phyloP scores from a whole-genome alignment of 2,329 filamentous ascomycete species.

The Xylaria sp. region DNA sequence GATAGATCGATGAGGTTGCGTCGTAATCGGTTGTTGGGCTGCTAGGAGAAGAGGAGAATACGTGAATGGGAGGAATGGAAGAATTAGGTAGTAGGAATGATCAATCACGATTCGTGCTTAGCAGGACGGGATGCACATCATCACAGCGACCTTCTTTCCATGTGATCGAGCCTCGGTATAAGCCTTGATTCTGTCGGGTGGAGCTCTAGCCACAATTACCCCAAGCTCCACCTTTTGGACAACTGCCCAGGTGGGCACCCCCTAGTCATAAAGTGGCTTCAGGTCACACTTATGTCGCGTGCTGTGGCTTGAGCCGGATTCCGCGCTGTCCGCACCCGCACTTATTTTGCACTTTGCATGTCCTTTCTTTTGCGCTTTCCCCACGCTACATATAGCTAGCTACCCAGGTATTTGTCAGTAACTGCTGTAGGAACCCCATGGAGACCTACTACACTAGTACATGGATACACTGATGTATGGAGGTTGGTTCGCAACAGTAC shows the following conservation, averaged over 20 bases:
- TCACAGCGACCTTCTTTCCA: slow-evolving; percentile 27
- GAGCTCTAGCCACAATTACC: slow-evolving; percentile 34
- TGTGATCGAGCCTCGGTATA: slow-evolving; percentile 38
- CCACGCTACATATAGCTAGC: neutral
- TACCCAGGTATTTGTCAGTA: neutral
- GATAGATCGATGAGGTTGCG: neutral
- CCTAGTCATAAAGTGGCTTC: neutral
- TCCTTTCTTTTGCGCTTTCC: slow-evolving; percentile 15
- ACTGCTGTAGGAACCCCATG: no score
- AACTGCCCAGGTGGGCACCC: neutral
- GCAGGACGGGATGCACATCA: slow-evolving; percentile 15
- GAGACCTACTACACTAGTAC: no score
- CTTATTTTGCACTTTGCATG: slow-evolving; percentile 18
- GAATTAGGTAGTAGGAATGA: slow-evolving; percentile 1
- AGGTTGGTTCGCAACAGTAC: no score
- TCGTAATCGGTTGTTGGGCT: slow-evolving; percentile 12
- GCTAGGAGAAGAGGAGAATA: neutral
- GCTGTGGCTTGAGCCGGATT: slow-evolving; percentile 25
- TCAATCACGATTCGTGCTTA: neutral
- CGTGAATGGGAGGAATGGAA: neutral
- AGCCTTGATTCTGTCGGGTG: slow-evolving; percentile 15
- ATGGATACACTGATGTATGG: no score
- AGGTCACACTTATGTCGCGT: slow-evolving; percentile 12
- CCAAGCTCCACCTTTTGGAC: neutral
- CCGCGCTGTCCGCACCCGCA: neutral